phyloP scores from a whole-genome alignment of 148 eudicot species.

The Dianthus caryophyllus region DNA sequence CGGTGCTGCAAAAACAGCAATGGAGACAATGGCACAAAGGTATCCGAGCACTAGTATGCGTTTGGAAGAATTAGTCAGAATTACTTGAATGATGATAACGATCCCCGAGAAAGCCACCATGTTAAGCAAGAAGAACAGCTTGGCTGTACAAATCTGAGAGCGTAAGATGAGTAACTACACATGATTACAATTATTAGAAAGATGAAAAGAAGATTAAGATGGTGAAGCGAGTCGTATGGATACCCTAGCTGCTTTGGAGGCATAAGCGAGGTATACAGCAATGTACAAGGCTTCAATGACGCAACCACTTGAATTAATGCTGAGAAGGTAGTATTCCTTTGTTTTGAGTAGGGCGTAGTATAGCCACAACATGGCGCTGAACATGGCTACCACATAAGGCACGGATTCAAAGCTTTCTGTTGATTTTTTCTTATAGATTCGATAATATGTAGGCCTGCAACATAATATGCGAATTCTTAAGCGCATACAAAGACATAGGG shows the following conservation, averaged over 20 bases:
- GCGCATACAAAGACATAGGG: too few relatives aligned
- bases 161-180: too few relatives aligned
- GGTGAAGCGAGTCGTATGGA: too few relatives aligned
- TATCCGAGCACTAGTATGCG: slow-evolving; percentile 46
- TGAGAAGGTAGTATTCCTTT: slow-evolving; percentile 42
- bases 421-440: slow-evolving; percentile 54
- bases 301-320: slow-evolving; percentile 58
- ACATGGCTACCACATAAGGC: slow-evolving; percentile 60
- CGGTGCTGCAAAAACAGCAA: slow-evolving; percentile 71
- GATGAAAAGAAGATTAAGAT: too few relatives aligned
- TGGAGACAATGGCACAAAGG: slow-evolving; percentile 55
- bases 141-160: slow-evolving; percentile 41
- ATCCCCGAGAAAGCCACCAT: slow-evolving; percentile 36
- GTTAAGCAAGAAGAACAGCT: slow-evolving; percentile 33
- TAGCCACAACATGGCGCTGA: slow-evolving; percentile 72
- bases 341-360: slow-evolving; percentile 55
- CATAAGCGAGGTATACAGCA: slow-evolving; percentile 38
- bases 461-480: too few relatives aligned
- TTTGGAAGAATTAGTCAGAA: neutral
- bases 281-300: slow-evolving; percentile 51
- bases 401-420: slow-evolving; percentile 52
- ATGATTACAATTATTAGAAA: too few relatives aligned
- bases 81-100: slow-evolving; percentile 28
- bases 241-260: slow-evolving; percentile 48
- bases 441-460: slow-evolving; percentile 54